Evolutionary conservation across 495 filamentous ascomycete genomes (phyloP).

Genomic region (Paragyromitra xinjiangensis): DNA sequence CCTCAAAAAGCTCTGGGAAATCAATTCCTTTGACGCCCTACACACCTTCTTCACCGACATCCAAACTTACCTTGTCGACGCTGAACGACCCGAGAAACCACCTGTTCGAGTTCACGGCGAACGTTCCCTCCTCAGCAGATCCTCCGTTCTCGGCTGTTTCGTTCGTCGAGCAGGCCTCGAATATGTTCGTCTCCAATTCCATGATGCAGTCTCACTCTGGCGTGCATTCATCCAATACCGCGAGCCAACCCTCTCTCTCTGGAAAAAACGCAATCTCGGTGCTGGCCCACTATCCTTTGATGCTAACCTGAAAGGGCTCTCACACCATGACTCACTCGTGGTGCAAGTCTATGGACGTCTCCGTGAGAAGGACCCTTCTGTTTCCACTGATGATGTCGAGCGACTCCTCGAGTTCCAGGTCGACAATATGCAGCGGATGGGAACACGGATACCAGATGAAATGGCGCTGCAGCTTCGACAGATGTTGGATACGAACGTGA

Average conservation of each 20-base stretch:
- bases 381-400: conserved; percentile 86
- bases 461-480: conserved; percentile 70
- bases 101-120: conserved; percentile 49
- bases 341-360: conserved; percentile 66
- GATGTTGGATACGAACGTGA: conserved; percentile 72
- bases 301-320: conserved; percentile 56
- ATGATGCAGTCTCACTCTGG: conserved; percentile 80
- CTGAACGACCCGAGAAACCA: conserved; percentile 45
- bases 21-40: conserved; percentile 80
- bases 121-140: conserved; percentile 61
- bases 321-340: conserved; percentile 62
- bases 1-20: conserved; percentile 81
- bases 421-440: conserved; percentile 82
- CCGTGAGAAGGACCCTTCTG: conserved; percentile 54
- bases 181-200: conserved; percentile 80
- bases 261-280: conserved; percentile 73
- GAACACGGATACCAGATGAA: conserved; percentile 74
- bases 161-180: conserved; percentile 79
- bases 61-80: conserved; percentile 65
- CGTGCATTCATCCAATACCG: conserved; percentile 79
- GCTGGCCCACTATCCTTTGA: conserved; percentile 73
- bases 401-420: conserved; percentile 87
- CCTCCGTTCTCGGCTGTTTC: conserved; percentile 86
- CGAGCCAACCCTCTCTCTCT: conserved; percentile 73
- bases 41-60: conserved; percentile 72